Conservation (phyloP, 1,284 basidiomycete genomes). For the Apiotrichum porosum region DNA sequence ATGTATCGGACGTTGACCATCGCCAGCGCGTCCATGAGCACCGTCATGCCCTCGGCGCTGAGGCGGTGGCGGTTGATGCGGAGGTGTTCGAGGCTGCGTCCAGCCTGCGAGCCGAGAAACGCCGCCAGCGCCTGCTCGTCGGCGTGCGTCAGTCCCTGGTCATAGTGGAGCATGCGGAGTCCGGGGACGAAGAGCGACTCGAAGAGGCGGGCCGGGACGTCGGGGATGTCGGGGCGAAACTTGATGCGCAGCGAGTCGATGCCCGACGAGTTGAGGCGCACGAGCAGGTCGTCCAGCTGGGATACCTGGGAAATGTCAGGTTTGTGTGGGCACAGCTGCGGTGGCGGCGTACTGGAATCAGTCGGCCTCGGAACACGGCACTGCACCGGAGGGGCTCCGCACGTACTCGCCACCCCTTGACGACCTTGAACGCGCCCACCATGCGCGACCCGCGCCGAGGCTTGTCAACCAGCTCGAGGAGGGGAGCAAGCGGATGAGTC, state of each 20-base stretch:
- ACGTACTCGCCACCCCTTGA: no score
- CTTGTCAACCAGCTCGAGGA: not conserved
- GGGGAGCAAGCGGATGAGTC: not conserved
- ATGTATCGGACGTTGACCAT: no score
- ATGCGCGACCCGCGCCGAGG: no score
- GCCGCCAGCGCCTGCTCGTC: not conserved
- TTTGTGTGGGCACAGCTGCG: no score
- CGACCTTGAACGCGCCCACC: no score
- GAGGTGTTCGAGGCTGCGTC: not conserved
- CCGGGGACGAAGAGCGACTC: not conserved
- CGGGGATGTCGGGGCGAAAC: not conserved
- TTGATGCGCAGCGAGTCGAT: not conserved
- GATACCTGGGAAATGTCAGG: not conserved
- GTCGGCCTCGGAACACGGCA: not conserved
- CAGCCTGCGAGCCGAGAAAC: not conserved
- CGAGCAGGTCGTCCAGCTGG: slow-evolving; percentile 1
- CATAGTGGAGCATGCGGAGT: not conserved
- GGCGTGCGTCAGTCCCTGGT: not conserved
- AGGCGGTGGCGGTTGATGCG: not conserved
- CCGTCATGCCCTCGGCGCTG: no score
- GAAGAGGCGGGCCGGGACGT: not conserved
- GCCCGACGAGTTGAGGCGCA: not conserved
- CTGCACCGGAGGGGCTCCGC: no score
- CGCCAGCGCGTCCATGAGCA: no score
- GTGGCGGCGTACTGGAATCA: slow-evolving; percentile 1